Conservation (phyloP, 257 asterid genomes). For the Petrea volubilis region DNA sequence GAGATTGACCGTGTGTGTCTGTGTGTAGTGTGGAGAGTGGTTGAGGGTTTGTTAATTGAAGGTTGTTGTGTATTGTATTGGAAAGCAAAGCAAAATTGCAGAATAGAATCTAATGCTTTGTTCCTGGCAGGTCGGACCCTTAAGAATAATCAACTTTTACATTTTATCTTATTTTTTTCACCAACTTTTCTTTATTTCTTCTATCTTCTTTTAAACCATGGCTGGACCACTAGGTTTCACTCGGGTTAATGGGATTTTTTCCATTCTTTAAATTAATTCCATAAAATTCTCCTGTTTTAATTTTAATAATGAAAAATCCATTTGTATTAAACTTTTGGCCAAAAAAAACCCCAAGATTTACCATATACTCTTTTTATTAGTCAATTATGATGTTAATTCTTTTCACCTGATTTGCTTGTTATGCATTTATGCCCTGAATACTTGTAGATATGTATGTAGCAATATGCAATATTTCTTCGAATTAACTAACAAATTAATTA, state of each 20-base stretch:
- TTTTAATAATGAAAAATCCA: no score
- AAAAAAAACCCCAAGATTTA: no score
- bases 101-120: conserved; percentile 53
- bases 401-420: no score
- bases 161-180: neutral
- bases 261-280: no score
- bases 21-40: conserved; percentile 2
- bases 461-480: no score
- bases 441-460: no score
- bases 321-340: no score
- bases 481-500: no score
- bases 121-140: conserved; percentile 18
- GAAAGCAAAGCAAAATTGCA: conserved; percentile 9
- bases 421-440: no score
- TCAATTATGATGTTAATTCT: no score
- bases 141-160: conserved; percentile 20
- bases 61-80: neutral
- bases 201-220: neutral
- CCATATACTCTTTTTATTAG: no score
- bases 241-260: neutral
- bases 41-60: conserved; percentile 14
- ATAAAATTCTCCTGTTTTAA: no score
- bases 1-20: conserved; percentile 1
- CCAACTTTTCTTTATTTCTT: neutral
- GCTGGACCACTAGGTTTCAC: neutral